Evolutionary conservation across 2,329 filamentous ascomycete species (phyloP).

Genomic region (Cytospora schulzeri): DNA sequence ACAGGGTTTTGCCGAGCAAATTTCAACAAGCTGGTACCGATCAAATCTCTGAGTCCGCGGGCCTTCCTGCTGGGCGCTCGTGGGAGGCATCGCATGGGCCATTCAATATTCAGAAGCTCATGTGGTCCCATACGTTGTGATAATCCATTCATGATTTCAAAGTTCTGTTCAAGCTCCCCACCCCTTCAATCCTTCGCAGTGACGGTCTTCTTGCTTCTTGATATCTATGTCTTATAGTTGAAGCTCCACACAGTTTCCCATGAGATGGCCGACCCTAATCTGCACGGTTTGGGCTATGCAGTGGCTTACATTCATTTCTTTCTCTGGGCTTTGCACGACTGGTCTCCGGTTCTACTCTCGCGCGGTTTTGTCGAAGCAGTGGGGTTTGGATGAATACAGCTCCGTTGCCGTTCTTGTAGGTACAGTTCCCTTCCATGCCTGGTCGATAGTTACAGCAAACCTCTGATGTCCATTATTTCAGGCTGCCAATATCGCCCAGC

Average conservation of each 20-base stretch:
- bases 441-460: neutral
- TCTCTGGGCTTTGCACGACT: neutral
- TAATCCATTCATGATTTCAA: no score
- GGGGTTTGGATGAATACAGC: neutral
- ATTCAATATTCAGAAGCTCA: no score
- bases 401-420: neutral
- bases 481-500: neutral
- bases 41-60: no score
- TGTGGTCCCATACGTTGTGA: no score
- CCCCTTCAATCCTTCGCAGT: neutral
- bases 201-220: neutral
- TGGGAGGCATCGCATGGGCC: no score
- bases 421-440: neutral
- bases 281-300: neutral
- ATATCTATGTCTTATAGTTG: no score
- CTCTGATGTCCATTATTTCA: neutral
- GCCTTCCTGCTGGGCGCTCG: no score
- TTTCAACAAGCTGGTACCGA: no score
- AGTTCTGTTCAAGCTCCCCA: no score
- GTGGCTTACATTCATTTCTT: neutral
- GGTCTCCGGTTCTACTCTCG: neutral
- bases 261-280: neutral
- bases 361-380: neutral
- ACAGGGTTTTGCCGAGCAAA: no score
- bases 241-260: neutral